phyloP scores from a whole-genome alignment of 1,284 basidiomycete genomes.

The Ganoderma lucidum region DNA sequence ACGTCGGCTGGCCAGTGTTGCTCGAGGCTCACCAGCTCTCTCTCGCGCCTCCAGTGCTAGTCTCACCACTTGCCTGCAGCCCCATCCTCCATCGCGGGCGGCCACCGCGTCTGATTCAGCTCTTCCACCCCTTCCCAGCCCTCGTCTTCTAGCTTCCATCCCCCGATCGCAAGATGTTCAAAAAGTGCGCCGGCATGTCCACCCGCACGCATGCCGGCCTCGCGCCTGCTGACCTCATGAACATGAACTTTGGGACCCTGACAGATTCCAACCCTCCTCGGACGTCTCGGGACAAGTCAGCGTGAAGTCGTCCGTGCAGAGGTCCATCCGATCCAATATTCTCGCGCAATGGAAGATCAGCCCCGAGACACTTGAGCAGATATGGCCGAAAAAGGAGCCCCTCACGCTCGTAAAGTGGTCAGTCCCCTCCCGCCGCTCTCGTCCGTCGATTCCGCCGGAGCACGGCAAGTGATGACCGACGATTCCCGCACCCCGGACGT shows the following conservation, averaged over 20 bases:
- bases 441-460: conserved; percentile 15
- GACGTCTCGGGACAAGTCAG: conserved; percentile 95
- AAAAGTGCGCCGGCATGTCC: conserved; percentile 52
- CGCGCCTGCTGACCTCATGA: conserved; percentile 15
- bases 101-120: neutral
- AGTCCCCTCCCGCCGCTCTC: conserved; percentile 44
- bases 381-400: conserved; percentile 99
- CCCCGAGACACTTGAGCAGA: conserved; percentile 83
- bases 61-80: neutral
- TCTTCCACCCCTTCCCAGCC: neutral
- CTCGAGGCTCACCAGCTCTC: neutral
- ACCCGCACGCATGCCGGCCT: neutral
- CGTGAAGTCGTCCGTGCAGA: conserved; percentile 94
- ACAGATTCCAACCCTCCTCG: conserved; percentile 84
- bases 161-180: conserved; percentile 51
- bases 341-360: conserved; percentile 89
- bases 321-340: conserved; percentile 84
- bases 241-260: neutral
- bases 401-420: conserved; percentile 95
- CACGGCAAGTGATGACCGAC: conserved; percentile 12
- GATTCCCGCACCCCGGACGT: conserved; percentile 22
- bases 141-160: neutral
- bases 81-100: neutral
- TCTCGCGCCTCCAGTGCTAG: neutral
- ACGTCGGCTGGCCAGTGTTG: too few species aligned